Evolutionary conservation across 352 stramenopile species (phyloP).

Genomic region (Globisporangium carolinianum): DNA sequence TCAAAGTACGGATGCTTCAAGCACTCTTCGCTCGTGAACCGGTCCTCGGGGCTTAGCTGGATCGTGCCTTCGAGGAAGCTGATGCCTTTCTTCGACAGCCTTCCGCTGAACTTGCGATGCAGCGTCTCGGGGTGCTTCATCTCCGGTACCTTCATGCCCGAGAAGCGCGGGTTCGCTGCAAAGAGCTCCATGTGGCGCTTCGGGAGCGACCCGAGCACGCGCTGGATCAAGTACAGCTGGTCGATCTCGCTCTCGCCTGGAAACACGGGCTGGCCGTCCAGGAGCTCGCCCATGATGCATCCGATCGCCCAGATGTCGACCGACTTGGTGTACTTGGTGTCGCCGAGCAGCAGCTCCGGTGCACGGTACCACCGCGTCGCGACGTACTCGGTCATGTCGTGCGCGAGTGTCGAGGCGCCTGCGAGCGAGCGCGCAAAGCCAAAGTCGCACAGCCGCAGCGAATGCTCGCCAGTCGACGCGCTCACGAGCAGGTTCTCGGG

Average conservation of each 20-base stretch:
- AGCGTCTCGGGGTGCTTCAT: conserved; percentile 90
- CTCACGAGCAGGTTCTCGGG: conserved; percentile 94
- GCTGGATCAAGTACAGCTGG: conserved; percentile 99
- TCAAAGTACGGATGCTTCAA: conserved; percentile 88
- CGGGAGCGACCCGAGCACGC: conserved; percentile 95
- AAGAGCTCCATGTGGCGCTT: conserved; percentile 91
- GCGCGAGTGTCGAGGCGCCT: conserved; percentile 43
- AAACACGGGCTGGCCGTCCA: conserved; percentile 97
- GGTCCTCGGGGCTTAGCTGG: conserved; percentile 65
- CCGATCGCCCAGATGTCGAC: conserved; percentile 95
- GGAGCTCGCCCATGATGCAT: conserved; percentile 97
- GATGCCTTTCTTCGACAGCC: conserved; percentile 78
- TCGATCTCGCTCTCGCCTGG: conserved; percentile 98
- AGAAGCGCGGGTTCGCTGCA: conserved; percentile 87
- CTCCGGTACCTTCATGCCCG: conserved; percentile 90
- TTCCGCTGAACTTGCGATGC: conserved; percentile 86
- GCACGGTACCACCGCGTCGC: conserved; percentile 98
- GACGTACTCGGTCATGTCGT: conserved; percentile 98
- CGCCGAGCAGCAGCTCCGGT: conserved; percentile 98
- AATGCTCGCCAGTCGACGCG: conserved; percentile 88
- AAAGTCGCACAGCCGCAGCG: conserved; percentile 99
- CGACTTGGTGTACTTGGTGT: conserved; percentile 97
- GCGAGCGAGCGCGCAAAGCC: conserved; percentile 88
- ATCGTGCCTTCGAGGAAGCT: conserved; percentile 78
- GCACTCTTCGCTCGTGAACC: conserved; percentile 68